A percentile compares a stretch with the other conserved stretches of the same genome.
Conservation (phyloP, 2,329 filamentous ascomycete genomes). For the Fusarium sp. region DNA sequence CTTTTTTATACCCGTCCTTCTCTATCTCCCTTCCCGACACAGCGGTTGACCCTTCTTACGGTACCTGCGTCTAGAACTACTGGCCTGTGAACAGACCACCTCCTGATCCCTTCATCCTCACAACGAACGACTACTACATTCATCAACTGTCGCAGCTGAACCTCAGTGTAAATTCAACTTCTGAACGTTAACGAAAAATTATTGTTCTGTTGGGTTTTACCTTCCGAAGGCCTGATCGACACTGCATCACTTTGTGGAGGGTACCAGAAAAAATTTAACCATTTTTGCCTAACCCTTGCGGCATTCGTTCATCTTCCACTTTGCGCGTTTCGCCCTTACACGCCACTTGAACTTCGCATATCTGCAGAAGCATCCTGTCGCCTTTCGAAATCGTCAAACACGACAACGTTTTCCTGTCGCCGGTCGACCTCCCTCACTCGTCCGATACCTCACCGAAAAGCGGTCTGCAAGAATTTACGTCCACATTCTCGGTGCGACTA, state of each 20-base stretch:
- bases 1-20: constrained; percentile 19
- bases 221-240: constrained; percentile 29
- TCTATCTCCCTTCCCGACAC: constrained; percentile 25
- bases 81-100: constrained; percentile 50
- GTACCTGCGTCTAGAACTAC: constrained; percentile 50
- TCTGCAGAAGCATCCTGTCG: constrained; percentile 26
- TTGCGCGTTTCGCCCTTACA: constrained; percentile 19
- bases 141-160: constrained; percentile 28
- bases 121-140: constrained; percentile 43
- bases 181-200: constrained; percentile 22
- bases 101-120: constrained; percentile 44
- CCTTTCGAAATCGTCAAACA: constrained; percentile 5
- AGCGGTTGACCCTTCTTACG: constrained; percentile 45
- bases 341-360: constrained; percentile 19
- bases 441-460: constrained; percentile 29
- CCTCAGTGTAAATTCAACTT: constrained; percentile 30
- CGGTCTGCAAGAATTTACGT: constrained; percentile 29
- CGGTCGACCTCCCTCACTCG: constrained; percentile 43
- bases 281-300: constrained; percentile 30
- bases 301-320: constrained; percentile 28
- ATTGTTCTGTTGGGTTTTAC: constrained; percentile 20
- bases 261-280: constrained; percentile 32
- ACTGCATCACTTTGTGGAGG: constrained; percentile 31
- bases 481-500: constrained; percentile 32
- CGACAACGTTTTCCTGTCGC: constrained; percentile 44